phyloP scores from a whole-genome alignment of 2,329 filamentous ascomycete species.

The Colletotrichum sp. region DNA sequence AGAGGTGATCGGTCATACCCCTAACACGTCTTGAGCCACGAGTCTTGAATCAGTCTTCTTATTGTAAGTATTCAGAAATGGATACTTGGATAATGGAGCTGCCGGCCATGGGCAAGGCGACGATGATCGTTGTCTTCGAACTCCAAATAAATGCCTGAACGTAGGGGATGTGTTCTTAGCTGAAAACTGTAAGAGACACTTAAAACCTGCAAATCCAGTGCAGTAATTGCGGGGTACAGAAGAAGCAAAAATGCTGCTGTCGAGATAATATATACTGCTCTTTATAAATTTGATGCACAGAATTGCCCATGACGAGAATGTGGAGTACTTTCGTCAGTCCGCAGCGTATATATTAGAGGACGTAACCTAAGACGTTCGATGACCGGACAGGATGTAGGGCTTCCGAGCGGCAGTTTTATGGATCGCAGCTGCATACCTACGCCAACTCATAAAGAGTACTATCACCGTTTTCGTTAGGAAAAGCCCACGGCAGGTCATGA shows the following conservation, averaged over 20 bases:
- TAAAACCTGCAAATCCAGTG: too few species aligned
- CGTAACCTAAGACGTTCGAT: rapidly evolving
- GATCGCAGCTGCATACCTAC: neutral
- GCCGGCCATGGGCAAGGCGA: neutral
- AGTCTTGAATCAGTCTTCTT: neutral
- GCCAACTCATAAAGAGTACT: rapidly evolving
- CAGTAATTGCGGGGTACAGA: rapidly evolving
- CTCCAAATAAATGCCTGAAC: too few species aligned
- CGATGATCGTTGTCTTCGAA: too few species aligned
- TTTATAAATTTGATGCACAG: neutral
- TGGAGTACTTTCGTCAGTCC: rapidly evolving
- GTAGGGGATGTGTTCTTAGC: neutral
- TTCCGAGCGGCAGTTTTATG: neutral
- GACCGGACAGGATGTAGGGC: neutral
- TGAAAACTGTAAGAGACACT: neutral
- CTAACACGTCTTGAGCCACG: neutral
- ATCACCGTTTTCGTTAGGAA: rapidly evolving
- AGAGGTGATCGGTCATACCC: rapidly evolving
- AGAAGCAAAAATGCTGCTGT: rapidly evolving
- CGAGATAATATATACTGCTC: rapidly evolving
- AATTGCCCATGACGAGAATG: rapidly evolving
- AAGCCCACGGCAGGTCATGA: rapidly evolving
- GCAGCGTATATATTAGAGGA: rapidly evolving
- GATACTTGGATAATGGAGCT: neutral
- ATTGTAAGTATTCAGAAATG: neutral